phyloP scores from a whole-genome alignment of 169 alveolate species.

The Perkinsus olseni region DNA sequence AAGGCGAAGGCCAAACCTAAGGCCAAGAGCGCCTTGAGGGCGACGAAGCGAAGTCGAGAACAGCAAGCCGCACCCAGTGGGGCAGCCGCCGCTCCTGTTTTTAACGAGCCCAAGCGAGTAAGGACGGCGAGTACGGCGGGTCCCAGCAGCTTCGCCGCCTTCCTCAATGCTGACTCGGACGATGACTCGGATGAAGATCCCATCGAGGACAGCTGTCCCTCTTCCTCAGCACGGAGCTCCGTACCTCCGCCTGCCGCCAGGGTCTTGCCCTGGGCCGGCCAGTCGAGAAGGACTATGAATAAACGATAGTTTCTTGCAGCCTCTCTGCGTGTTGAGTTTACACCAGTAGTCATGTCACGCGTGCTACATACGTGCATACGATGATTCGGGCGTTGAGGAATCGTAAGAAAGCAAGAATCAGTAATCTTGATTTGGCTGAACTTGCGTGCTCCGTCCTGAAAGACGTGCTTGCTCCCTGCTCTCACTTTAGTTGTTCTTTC shows the following conservation, averaged over 20 bases:
- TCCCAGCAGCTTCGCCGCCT: background rate
- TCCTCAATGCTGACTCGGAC: background rate
- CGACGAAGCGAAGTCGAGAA: background rate
- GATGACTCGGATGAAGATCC: background rate
- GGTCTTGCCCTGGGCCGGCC: background rate
- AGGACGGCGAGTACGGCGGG: background rate
- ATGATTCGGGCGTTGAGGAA: background rate
- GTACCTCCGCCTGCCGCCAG: background rate
- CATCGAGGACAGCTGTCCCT: background rate
- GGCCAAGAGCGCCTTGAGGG: background rate
- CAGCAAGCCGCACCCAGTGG: too few relatives aligned
- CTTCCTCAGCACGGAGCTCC: background rate
- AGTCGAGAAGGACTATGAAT: background rate
- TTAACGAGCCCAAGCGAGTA: background rate
- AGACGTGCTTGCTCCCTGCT: too few relatives aligned
- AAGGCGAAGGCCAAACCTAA: background rate
- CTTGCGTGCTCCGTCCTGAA: background rate
- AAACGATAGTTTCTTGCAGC: background rate
- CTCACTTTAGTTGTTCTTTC: background rate
- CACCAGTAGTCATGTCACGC: too few relatives aligned
- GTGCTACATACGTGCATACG: too few relatives aligned
- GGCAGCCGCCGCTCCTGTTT: background rate
- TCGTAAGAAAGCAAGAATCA: background rate
- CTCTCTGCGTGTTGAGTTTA: background rate
- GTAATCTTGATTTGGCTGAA: background rate